These are phyloP conservation scores for Chlamydomonas asymmetrica DNA, from an alignment of 139 green algal genomes.

Conservation along the genomic window DNA sequence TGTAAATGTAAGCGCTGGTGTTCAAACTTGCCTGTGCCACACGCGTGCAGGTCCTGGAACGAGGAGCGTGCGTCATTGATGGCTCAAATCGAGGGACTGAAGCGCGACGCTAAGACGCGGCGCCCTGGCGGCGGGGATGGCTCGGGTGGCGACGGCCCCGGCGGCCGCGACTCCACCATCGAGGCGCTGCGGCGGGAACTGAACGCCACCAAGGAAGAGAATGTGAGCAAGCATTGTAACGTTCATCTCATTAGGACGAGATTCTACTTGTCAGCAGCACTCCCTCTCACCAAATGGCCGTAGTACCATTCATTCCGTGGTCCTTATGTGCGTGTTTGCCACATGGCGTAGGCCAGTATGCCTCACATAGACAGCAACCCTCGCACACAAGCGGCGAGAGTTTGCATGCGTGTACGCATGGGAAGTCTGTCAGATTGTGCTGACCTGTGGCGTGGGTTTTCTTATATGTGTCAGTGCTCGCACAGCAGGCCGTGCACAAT, in stretches of 20 bases:
- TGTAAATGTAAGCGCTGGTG: no score
- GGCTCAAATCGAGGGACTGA: slow-evolving; percentile 48
- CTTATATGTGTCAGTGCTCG: no score
- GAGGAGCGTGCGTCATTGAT: slow-evolving; percentile 48
- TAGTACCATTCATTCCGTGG: no score
- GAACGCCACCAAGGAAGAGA: slow-evolving; percentile 49
- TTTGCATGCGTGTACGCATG: no score
- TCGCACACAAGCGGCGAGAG: no score
- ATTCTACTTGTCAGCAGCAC: no score
- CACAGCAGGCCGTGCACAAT: no score
- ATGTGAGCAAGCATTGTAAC: slow-evolving; percentile 33
- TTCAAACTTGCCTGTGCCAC: no score
- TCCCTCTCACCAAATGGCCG: no score
- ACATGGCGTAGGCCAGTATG: neutral
- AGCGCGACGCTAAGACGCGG: slow-evolving; percentile 3
- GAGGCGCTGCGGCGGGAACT: slow-evolving; percentile 42
- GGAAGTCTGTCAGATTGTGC: no score
- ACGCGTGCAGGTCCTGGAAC: slow-evolving; percentile 52
- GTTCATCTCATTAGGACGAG: neutral
- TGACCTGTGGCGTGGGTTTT: no score
- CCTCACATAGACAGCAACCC: neutral
- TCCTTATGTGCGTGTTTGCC: no score
- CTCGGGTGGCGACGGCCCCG: neutral
- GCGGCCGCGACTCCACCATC: slow-evolving; percentile 11
- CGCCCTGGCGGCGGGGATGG: neutral